These are phyloP conservation scores for Scopulariopsis brevicaulis DNA, from an alignment of 2,329 filamentous ascomycete species.

Conservation along the genomic window DNA sequence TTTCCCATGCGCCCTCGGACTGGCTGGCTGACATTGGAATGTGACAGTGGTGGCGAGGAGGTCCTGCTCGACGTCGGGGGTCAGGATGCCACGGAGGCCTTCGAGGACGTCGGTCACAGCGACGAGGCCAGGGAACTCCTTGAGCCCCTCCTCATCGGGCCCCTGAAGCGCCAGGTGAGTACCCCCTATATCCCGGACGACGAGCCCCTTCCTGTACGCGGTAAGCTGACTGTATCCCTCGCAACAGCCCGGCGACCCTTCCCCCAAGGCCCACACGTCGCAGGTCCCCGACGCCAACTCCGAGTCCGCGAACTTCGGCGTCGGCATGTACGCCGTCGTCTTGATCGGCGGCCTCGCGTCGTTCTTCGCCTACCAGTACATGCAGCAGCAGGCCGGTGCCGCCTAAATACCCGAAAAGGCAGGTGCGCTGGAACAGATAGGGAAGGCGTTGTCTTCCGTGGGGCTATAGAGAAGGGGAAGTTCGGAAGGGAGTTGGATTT, in stretches of 20 bases:
- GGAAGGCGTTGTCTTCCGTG: neutral
- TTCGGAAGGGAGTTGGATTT: neutral
- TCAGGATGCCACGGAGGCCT: constrained; percentile 93
- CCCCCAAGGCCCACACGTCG: constrained; percentile 49
- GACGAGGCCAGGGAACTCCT: constrained; percentile 97
- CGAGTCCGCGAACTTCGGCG: constrained; percentile 49
- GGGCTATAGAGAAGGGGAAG: neutral
- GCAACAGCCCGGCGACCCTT: constrained; percentile 63
- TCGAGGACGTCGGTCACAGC: constrained; percentile 98
- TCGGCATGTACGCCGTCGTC: constrained; percentile 73
- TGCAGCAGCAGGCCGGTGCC: constrained; percentile 40
- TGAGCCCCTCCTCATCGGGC: constrained; percentile 61
- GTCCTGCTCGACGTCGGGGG: constrained; percentile 92
- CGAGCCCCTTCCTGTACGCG: neutral
- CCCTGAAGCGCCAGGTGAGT: constrained; percentile 69
- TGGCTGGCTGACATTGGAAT: neutral
- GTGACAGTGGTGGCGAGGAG: constrained; percentile 88
- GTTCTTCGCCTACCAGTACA: constrained; percentile 77
- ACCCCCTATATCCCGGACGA: neutral
- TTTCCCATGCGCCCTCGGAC: neutral
- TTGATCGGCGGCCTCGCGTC: constrained; percentile 66
- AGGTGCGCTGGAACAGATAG: neutral
- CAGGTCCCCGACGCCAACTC: constrained; percentile 34
- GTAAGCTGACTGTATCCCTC: neutral
- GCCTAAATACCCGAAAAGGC: neutral